Conservation (phyloP, 2,329 filamentous ascomycete species). For the Beauveria scarabaeidicola region DNA sequence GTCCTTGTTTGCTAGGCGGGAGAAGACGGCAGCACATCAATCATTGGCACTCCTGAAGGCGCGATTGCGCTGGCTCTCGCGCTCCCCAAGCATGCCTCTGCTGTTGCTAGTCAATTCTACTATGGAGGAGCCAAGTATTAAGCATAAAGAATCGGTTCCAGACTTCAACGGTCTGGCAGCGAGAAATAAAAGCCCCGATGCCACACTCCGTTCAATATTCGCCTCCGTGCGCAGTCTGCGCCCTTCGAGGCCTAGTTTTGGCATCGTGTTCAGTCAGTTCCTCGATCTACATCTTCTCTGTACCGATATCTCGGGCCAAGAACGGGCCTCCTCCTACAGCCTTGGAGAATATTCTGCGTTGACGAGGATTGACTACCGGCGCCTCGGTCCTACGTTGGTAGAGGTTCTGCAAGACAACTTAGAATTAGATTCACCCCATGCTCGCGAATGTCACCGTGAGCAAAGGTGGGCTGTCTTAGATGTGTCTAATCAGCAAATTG, state of each 20-base stretch:
- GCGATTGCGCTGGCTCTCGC: conserved; percentile 37
- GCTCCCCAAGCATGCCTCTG: conserved; percentile 33
- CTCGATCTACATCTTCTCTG: conserved; percentile 47
- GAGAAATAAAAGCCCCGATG: not conserved
- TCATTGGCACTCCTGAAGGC: conserved; percentile 39
- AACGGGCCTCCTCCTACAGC: conserved; percentile 6
- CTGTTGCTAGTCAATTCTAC: conserved; percentile 49
- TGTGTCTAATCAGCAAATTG: conserved; percentile 29
- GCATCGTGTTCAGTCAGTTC: conserved; percentile 45
- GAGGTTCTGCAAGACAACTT: conserved; percentile 1
- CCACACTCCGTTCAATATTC: not conserved
- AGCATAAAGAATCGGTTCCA: not conserved
- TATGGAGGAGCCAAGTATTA: conserved; percentile 10
- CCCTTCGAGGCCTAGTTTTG: conserved; percentile 36
- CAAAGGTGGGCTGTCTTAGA: conserved; percentile 46
- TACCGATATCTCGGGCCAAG: conserved; percentile 32
- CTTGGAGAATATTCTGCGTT: not conserved
- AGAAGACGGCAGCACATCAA: conserved; percentile 38
- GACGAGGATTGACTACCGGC: conserved; percentile 10
- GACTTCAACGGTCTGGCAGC: not conserved
- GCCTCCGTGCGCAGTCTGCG: not conserved
- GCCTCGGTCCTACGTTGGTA: not conserved
- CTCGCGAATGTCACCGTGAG: conserved; percentile 30
- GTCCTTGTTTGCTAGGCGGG: conserved; percentile 41
- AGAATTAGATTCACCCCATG: conserved; percentile 21